phyloP scores from a whole-genome alignment of 495 filamentous ascomycete genomes.

The Penicillium steckii region DNA sequence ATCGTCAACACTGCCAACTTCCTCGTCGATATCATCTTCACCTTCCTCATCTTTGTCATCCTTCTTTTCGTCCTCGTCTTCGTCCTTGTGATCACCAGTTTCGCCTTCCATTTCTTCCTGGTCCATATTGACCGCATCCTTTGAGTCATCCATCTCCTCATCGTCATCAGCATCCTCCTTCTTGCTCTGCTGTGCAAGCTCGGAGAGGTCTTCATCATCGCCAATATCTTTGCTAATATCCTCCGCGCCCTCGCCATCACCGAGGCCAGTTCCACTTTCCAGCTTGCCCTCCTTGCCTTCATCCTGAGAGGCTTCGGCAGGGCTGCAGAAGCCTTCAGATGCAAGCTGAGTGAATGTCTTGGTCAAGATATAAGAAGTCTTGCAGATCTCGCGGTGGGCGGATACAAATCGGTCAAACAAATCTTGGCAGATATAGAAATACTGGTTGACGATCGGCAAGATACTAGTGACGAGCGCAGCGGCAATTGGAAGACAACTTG shows the following conservation, averaged over 20 bases:
- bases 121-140: constrained; percentile 93
- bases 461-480: constrained; percentile 64
- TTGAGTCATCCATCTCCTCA: constrained; percentile 59
- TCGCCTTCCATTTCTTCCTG: constrained; percentile 69
- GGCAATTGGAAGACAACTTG: constrained; percentile 42
- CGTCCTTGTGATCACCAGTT: constrained; percentile 51
- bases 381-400: constrained; percentile 67
- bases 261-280: constrained; percentile 93
- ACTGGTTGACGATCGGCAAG: constrained; percentile 73
- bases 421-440: constrained; percentile 56
- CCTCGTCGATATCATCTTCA: constrained; percentile 77
- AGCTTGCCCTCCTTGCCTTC: constrained; percentile 68
- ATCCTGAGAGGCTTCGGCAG: constrained; percentile 70
- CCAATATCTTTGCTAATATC: constrained; percentile 97
- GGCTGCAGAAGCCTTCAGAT: constrained; percentile 86
- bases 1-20: constrained; percentile 85
- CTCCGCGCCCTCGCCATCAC: constrained; percentile 89
- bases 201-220: constrained; percentile 88
- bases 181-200: constrained; percentile 79
- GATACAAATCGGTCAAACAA: constrained; percentile 50
- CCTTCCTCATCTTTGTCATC: constrained; percentile 50
- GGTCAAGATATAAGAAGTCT: constrained; percentile 69
- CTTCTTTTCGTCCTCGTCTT: constrained; percentile 66
- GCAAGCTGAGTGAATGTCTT: constrained; percentile 74
- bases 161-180: constrained; percentile 61